phyloP scores from a whole-genome alignment of 139 green algal genomes.

The Diplosphaera chodatii region DNA sequence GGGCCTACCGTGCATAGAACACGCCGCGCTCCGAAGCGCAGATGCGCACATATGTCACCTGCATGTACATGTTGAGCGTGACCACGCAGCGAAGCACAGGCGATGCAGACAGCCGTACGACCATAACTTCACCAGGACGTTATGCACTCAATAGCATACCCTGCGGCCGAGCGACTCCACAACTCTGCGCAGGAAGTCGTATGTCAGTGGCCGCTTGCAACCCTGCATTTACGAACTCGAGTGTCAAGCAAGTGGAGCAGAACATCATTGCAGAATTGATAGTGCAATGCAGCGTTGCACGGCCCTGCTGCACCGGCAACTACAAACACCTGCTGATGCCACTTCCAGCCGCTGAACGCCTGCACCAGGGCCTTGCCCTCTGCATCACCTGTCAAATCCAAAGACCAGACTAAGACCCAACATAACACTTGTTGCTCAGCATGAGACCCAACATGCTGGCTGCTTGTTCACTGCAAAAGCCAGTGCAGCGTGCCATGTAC shows the following conservation, averaged over 20 bases:
- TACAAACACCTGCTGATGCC: background rate
- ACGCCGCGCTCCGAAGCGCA: background rate
- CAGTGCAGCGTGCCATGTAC: no score
- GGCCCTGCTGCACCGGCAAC: background rate
- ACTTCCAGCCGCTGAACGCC: background rate
- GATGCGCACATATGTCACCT: background rate
- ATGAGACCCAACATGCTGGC: no score
- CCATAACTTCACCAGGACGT: no score
- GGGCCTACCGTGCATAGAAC: background rate
- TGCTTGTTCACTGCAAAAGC: no score
- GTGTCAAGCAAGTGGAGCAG: background rate
- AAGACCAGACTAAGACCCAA: background rate
- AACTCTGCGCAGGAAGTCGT: background rate
- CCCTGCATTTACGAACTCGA: background rate
- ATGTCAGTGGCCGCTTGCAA: background rate
- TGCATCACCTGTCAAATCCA: background rate
- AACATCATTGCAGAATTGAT: no score
- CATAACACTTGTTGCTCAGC: no score
- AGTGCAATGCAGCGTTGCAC: no score
- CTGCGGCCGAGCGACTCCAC: background rate
- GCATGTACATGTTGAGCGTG: no score
- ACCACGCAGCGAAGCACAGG: no score
- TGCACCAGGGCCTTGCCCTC: background rate
- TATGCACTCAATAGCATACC: background rate
- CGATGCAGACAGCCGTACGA: no score